phyloP scores from a whole-genome alignment of 257 asterid genomes.

The Rauvolfia tetraphylla region DNA sequence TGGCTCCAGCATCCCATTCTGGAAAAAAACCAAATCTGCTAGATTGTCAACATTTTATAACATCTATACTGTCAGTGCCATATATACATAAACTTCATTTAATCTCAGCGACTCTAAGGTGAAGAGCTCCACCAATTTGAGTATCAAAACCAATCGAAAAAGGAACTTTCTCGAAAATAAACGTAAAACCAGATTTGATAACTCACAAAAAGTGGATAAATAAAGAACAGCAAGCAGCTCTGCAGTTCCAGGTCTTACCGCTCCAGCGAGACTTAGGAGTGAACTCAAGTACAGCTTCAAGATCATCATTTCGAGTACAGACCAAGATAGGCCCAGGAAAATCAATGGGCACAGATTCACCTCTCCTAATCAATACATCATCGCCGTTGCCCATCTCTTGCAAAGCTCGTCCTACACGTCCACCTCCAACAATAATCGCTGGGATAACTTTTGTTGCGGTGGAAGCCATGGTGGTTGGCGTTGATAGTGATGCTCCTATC shows the following conservation, averaged over 20 bases:
- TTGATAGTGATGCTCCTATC: conserved; percentile 41
- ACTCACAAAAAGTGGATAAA: not conserved
- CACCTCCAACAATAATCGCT: conserved; percentile 90
- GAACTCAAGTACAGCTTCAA: conserved; percentile 81
- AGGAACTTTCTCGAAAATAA: not conserved
- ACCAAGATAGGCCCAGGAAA: conserved; percentile 82
- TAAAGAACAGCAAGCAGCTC: not conserved
- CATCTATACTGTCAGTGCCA: not conserved
- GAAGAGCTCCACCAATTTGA: not conserved
- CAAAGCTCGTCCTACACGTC: conserved; percentile 92
- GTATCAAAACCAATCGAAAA: not conserved
- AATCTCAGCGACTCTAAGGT: not conserved
- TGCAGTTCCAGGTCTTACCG: conserved; percentile 44
- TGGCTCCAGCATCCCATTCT: conserved; percentile 99
- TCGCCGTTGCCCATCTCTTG: conserved; percentile 82
- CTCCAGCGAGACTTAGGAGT: conserved; percentile 86
- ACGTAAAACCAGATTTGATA: not conserved
- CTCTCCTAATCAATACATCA: conserved; percentile 79
- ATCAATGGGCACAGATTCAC: conserved; percentile 75
- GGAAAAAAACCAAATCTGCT: conserved; percentile 99
- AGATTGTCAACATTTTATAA: conserved; percentile 53
- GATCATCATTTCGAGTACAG: conserved; percentile 90
- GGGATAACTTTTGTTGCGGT: conserved; percentile 54
- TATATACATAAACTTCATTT: not conserved
- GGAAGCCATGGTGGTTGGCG: conserved; percentile 42